Conservation (phyloP, 202 grass and related monocot genomes). For the Saccharum hybrid region DNA sequence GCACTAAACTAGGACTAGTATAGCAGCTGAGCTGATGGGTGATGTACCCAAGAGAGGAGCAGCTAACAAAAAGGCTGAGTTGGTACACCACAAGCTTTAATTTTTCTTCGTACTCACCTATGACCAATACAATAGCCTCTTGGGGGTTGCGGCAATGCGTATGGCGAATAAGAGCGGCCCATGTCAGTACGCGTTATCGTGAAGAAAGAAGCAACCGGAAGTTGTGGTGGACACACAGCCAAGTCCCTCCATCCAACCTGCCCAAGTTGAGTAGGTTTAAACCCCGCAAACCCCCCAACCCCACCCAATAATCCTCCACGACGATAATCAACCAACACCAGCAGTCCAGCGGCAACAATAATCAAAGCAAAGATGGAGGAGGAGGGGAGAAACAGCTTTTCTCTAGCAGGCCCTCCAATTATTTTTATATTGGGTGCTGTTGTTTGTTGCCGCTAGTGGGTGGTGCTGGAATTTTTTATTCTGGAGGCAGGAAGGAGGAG, state of each 20-base stretch:
- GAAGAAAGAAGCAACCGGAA: conserved; percentile 53
- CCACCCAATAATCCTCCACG: conserved; percentile 53
- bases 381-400: conserved; percentile 24
- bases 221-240: conserved; percentile 52
- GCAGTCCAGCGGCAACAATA: conserved; percentile 35
- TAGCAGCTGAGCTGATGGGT: too few relatives aligned
- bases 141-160: conserved; percentile 28
- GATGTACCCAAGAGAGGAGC: too few relatives aligned
- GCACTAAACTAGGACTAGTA: too few relatives aligned
- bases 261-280: conserved; percentile 47
- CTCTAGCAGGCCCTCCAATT: conserved; percentile 16
- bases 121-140: too few relatives aligned
- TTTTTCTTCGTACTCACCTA: too few relatives aligned
- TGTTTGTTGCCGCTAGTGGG: conserved; percentile 48
- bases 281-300: conserved; percentile 46
- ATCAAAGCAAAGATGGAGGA: background rate
- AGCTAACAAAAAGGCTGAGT: too few relatives aligned
- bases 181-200: conserved; percentile 50
- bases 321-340: conserved; percentile 25
- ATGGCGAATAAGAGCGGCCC: conserved; percentile 34
- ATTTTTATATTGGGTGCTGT: conserved; percentile 51
- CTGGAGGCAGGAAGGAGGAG: conserved; percentile 7
- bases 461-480: conserved; percentile 31
- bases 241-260: conserved; percentile 39
- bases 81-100: too few relatives aligned